These are phyloP conservation scores for Blastobotrys peoriensis DNA, from an alignment of 805 yeast genomes.

Conservation along the genomic window DNA sequence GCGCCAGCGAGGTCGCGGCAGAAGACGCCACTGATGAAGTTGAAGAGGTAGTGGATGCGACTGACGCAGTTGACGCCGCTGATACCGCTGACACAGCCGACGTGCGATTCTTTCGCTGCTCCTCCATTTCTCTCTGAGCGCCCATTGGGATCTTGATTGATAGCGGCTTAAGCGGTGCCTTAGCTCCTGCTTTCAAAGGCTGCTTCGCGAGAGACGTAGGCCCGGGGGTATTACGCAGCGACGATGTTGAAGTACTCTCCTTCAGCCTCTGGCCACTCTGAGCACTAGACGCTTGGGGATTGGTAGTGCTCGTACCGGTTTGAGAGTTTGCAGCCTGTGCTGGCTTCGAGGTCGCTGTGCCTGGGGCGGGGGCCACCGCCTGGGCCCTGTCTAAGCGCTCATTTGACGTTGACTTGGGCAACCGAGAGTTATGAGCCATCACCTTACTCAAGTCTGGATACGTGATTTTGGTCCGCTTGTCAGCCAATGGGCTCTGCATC, in stretches of 20 bases:
- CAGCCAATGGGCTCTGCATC: slow-evolving; percentile 7
- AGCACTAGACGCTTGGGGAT: not conserved
- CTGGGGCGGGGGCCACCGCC: not conserved
- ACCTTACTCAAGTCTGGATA: not conserved
- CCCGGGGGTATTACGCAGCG: not conserved
- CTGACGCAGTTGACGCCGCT: not conserved
- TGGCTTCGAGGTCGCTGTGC: too few relatives aligned
- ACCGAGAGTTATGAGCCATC: not conserved
- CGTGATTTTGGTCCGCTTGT: not conserved
- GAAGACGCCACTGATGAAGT: not conserved
- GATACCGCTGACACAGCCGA: not conserved
- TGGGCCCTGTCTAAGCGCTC: not conserved
- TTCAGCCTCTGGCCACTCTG: not conserved
- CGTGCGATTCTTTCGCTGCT: not conserved
- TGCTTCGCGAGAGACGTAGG: not conserved
- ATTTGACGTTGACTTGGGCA: not conserved
- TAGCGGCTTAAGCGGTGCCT: slow-evolving; percentile 1
- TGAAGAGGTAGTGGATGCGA: not conserved
- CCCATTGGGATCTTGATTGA: slow-evolving; percentile 3
- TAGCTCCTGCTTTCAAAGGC: not conserved
- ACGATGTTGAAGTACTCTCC: not conserved
- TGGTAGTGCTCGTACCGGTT: not conserved
- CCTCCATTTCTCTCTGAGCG: slow-evolving; percentile 3
- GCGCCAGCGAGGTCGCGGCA: not conserved
- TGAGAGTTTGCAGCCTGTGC: not conserved